A percentile compares a stretch with the other conserved stretches of the same genome.
Evolutionary conservation across 768 basidiomycete species (phyloP).

Genomic region (Hygrophoropsis aurantiaca): DNA sequence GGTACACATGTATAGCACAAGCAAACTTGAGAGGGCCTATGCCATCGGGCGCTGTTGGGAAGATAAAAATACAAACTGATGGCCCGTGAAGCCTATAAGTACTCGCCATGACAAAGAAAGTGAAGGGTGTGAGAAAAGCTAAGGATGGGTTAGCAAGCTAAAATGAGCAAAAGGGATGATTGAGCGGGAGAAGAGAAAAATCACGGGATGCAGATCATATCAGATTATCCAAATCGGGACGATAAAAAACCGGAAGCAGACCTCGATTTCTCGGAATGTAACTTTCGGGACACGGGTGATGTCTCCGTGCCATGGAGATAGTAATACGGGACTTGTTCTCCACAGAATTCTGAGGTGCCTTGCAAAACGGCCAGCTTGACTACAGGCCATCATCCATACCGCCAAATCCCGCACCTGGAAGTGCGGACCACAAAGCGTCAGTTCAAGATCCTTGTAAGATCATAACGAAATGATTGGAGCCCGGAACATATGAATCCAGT

Average conservation of each 20-base stretch:
- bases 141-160: neutral
- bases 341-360: neutral
- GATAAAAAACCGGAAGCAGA: neutral
- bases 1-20: neutral
- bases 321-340: neutral
- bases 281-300: constrained; percentile 7
- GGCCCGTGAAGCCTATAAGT: neutral
- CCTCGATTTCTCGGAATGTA: constrained; percentile 6
- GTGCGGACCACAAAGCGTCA: constrained; percentile 1
- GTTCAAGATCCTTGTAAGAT: constrained; percentile 10
- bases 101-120: constrained; percentile 2
- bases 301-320: constrained; percentile 7
- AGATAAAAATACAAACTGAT: constrained; percentile 1
- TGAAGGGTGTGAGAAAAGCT: constrained; percentile 1
- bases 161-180: constrained; percentile 1
- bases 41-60: no score
- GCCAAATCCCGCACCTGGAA: neutral
- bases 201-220: no score
- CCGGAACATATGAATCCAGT: constrained; percentile 8
- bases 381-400: neutral
- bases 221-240: constrained; percentile 3
- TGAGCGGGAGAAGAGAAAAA: no score
- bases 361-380: constrained; percentile 1
- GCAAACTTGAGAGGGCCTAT: neutral
- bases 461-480: constrained; percentile 8